Evolutionary conservation across 345 rosid genomes (phyloP), one percentile per base, ranked within the genome.

Genomic region (Aethionema arabicum): DNA sequence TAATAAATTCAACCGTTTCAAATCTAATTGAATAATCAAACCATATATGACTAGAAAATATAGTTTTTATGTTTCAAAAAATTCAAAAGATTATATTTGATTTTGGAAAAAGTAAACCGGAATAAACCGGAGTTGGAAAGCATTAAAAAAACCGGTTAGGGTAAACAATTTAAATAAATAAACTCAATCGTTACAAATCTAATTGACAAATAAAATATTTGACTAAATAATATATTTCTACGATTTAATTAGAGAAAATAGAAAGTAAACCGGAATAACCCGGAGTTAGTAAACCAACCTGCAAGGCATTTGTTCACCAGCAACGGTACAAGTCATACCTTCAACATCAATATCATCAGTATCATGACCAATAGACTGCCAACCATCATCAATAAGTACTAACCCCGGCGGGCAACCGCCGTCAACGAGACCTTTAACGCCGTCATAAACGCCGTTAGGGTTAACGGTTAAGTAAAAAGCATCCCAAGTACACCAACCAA

Each of bases 401-500:
- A 87, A 72, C 1, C 97, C 97, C 8, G 99, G 99, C 4, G 99
- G 99, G 69, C 95, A 85, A 14, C 99, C 97, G 3, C 95, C 97
- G 0, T 84, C 88, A 10, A 79, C 96, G 4, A 93, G 79, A 3
- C 82, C 77, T 46, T 85, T 75, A 0, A 89, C 91, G 2, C 95
- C 98, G 29, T 92, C 81, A 77, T 80, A 71, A 13, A 92, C 65
- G 0, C 98, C 98, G 7, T 81, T 77, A 5, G 99, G 99, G 68
- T 87, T 70, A 63, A 90, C 97, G 0, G 86, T 80, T 45, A 93
- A 87, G 56, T 93, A 93, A 63, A 93, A 90, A 36, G 99, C 99
- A 40, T 93, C 99, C 99, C 99, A 93, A 7, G 99, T 87, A 56
- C 97, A 90, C 99, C 99, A 93, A 1, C 99, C 99, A 44, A 93